phyloP scores from a whole-genome alignment of 257 asterid species.

The Nicotiana attenuata region DNA sequence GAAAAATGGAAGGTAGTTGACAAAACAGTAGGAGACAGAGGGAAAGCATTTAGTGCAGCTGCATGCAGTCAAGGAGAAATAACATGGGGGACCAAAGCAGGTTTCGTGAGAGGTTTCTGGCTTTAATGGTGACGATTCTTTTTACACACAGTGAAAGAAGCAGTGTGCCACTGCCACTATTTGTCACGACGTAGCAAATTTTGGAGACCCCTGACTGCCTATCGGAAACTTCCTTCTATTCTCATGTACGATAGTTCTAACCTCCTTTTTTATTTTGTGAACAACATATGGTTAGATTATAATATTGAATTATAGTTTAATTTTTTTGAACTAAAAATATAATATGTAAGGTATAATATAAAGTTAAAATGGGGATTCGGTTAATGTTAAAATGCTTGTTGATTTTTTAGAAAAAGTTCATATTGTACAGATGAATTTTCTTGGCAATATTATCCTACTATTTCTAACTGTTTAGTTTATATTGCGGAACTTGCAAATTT shows the following conservation, averaged over 20 bases:
- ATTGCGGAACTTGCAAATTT: too few species aligned
- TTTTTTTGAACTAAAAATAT: too few species aligned
- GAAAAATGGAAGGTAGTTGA: slow-evolving; percentile 14
- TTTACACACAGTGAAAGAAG: neutral
- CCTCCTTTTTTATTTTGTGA: too few species aligned
- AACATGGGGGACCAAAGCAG: neutral
- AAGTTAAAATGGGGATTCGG: too few species aligned
- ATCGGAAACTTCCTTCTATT: neutral
- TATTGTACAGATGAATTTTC: too few species aligned
- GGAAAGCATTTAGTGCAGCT: slow-evolving; percentile 18
- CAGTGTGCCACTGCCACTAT: neutral
- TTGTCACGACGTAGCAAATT: neutral
- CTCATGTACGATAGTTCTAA: neutral
- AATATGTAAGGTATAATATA: too few species aligned
- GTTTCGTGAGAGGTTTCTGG: neutral
- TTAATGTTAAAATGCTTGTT: too few species aligned
- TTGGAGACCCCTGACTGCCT: neutral
- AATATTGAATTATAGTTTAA: too few species aligned
- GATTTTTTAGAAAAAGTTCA: too few species aligned
- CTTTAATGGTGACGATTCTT: neutral
- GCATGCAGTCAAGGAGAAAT: slow-evolving; percentile 23
- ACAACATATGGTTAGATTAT: too few species aligned
- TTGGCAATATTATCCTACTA: too few species aligned
- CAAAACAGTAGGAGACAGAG: neutral
- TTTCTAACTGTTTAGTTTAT: too few species aligned